Base-by-base conservation (phyloP, 1,139 yeast genomes). In the Geotrichum europaeum region DNA sequence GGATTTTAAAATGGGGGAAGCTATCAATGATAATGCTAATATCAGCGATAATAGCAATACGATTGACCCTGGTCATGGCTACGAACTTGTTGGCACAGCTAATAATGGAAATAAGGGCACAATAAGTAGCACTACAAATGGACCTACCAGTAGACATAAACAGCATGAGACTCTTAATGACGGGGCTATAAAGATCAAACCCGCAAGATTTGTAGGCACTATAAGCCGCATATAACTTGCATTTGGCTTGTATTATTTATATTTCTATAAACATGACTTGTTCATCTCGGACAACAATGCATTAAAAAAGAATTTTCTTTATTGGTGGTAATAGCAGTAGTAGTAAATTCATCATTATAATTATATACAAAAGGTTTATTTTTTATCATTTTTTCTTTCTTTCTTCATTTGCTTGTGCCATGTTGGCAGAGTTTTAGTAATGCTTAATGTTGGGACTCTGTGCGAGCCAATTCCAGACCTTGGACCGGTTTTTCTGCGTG, bases 381-480 rank as follows among this genome's bases (percentile, higher is more conserved):
- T 13, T 40, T 4, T 40, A n/a, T 36, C n/a, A n/a, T 40, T 40
- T 40, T 20, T 25, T 3, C 10, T 30, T 24, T 25, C 7, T 49
- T 22, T 24, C 7, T 25, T 51, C 34, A 15, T 51, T 51, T 20
- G 3, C 24, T 30, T 51, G 4, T 30, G 24, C 24, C 53, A 5
- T 28, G 24, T 51, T 13, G 20, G 13, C 15, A 51, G 40, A 6
- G 13, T 7, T 12, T 55, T 30, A 52, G 40, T 52, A 59, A 51
- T 53, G 57, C 47, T 56, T 56, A 32, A 56, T 45, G 45, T 58
- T 54, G 15, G 53, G 60, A n/a, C 57, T 52, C 15, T 57, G 56
- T 3, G 49, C 60, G n/a, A 54, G 53, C 57, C 62, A 57, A n/a
- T 58, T 55, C 55, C 60, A 54, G 10, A 50, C 62, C 45, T 53